A percentile compares a stretch with the other conserved stretches of the same genome.
Conservation (phyloP, 768 basidiomycete genomes). For the Hypholoma sublateritium region DNA sequence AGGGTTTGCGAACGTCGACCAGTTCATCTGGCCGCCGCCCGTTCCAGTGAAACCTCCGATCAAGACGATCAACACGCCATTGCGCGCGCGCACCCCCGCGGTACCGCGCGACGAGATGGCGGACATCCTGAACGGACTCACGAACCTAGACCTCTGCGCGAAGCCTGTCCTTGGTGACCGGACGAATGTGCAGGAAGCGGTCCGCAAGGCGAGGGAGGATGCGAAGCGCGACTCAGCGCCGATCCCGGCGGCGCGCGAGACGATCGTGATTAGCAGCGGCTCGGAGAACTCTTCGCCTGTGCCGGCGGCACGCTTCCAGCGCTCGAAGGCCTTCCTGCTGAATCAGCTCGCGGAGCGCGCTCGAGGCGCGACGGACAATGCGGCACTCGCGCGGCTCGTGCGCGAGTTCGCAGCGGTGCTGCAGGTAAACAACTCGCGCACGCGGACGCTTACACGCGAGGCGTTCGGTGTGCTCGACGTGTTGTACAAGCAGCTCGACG, state of each 20-base stretch:
- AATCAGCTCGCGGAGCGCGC: constrained; percentile 43
- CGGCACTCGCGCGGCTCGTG: constrained; percentile 51
- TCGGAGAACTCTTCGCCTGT: constrained; percentile 32
- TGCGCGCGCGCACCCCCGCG: constrained; percentile 35
- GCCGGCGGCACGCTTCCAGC: constrained; percentile 11
- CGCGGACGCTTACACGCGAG: constrained; percentile 64
- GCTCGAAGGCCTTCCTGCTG: constrained; percentile 55
- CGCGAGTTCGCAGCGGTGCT: constrained; percentile 61
- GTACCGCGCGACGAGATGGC: constrained; percentile 45
- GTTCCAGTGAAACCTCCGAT: constrained; percentile 24
- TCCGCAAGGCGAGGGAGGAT: constrained; percentile 32
- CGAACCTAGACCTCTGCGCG: constrained; percentile 55
- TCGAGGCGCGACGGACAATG: constrained; percentile 52
- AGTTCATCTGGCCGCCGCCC: constrained; percentile 76
- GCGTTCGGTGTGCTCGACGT: constrained; percentile 71
- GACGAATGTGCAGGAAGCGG: constrained; percentile 43
- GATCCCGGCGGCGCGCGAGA: constrained; percentile 21
- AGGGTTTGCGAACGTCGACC: constrained; percentile 58
- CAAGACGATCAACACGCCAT: constrained; percentile 36
- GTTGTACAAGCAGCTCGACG: constrained; percentile 67
- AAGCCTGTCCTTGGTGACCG: constrained; percentile 52
- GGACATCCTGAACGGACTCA: constrained; percentile 57
- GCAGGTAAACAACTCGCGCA: constrained; percentile 63
- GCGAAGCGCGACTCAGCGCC: constrained; percentile 16
- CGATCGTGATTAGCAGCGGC: constrained; percentile 49